phyloP scores from a whole-genome alignment of 2,329 filamentous ascomycete genomes.

The Kalmusia sp. region DNA sequence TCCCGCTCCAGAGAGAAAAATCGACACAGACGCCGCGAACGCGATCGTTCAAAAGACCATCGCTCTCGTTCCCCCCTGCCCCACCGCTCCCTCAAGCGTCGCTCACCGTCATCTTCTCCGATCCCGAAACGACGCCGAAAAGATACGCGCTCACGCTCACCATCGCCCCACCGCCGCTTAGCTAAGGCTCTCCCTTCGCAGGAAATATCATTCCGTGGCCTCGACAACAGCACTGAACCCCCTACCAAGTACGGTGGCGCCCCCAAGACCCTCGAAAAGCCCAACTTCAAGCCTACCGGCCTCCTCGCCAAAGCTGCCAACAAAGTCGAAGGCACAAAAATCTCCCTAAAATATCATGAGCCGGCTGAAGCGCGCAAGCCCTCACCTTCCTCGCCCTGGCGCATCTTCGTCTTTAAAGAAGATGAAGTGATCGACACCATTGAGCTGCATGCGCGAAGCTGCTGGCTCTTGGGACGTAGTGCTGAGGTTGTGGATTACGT shows the following conservation, averaged over 20 bases:
- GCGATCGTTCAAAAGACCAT: slow-evolving; percentile 20
- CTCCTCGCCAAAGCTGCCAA: slow-evolving; percentile 89
- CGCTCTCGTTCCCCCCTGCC: slow-evolving; percentile 36
- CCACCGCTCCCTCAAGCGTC: slow-evolving; percentile 31
- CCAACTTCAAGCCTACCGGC: slow-evolving; percentile 84
- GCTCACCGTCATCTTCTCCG: slow-evolving; percentile 33
- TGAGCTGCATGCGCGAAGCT: slow-evolving; percentile 76
- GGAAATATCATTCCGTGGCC: slow-evolving; percentile 52
- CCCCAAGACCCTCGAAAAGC: slow-evolving; percentile 75
- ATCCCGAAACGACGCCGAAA: slow-evolving; percentile 43
- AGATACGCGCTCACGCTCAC: slow-evolving; percentile 42
- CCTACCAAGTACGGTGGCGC: slow-evolving; percentile 42
- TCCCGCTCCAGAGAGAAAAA: slow-evolving; percentile 23
- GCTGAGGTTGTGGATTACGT: slow-evolving; percentile 79
- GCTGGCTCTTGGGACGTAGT: slow-evolving; percentile 90
- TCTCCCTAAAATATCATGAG: slow-evolving; percentile 95
- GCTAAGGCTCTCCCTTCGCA: slow-evolving; percentile 55
- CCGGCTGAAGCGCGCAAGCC: slow-evolving; percentile 92
- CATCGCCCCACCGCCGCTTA: slow-evolving; percentile 50
- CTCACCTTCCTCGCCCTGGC: slow-evolving; percentile 79
- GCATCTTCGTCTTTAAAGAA: slow-evolving; percentile 91
- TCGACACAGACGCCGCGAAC: slow-evolving; percentile 13
- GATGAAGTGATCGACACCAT: slow-evolving; percentile 81
- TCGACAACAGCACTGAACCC: slow-evolving; percentile 37
- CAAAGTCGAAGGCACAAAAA: slow-evolving; percentile 74